Percentiles rank a stretch among this genome's conserved stretches.
phyloP scores from a whole-genome alignment of 495 filamentous ascomycete species.

The Neurospora discreta region DNA sequence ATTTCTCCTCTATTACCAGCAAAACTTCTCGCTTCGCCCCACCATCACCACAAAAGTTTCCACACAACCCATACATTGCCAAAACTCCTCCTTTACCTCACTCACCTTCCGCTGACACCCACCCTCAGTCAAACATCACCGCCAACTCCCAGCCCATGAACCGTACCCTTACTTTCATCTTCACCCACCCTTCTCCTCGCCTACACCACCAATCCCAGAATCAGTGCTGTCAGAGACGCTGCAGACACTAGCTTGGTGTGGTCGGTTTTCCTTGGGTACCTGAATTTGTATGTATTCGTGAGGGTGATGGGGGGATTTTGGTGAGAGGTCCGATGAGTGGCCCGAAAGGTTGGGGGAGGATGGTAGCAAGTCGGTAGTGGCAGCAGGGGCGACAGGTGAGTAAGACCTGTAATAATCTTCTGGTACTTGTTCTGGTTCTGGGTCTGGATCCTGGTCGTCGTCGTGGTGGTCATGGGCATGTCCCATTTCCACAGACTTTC shows the following conservation, averaged over 20 bases:
- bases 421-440: background rate
- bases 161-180: background rate
- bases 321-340: background rate
- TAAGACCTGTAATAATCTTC: background rate
- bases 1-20: background rate
- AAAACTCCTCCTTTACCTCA: background rate
- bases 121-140: background rate
- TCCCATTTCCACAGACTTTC: background rate
- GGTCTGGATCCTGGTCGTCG: background rate
- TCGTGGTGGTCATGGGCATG: background rate
- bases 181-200: background rate
- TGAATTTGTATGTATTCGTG: background rate
- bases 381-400: background rate
- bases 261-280: background rate
- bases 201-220: background rate
- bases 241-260: background rate
- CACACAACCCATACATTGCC: background rate
- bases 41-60: background rate
- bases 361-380: background rate
- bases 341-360: background rate
- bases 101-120: background rate
- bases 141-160: background rate
- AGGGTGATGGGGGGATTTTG: background rate
- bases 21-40: background rate
- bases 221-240: background rate